These are phyloP conservation scores for Magnolia sinica DNA, from an alignment of 164 flowering plant genomes.

Conservation along the genomic window DNA sequence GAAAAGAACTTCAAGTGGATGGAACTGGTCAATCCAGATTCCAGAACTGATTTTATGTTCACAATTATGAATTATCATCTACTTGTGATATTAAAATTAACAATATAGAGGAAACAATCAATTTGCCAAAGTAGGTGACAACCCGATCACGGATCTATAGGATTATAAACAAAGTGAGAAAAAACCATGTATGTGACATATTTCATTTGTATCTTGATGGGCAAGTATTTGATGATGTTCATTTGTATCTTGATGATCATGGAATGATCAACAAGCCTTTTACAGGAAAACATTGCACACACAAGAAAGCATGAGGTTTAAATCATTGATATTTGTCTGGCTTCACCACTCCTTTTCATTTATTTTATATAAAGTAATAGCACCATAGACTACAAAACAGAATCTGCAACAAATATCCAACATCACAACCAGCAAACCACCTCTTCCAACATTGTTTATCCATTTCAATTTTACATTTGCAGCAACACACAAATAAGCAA, in stretches of 20 bases:
- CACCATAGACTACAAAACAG: background rate
- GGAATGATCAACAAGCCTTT: background rate
- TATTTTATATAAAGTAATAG: background rate
- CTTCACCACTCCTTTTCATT: background rate
- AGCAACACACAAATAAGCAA: background rate
- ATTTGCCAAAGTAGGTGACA: background rate
- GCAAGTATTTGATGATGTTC: background rate
- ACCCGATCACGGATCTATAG: background rate
- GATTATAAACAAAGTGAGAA: background rate
- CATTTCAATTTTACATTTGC: background rate
- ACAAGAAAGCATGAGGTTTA: background rate
- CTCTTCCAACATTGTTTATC: background rate
- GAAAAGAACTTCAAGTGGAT: background rate
- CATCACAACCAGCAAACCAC: background rate
- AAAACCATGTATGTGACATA: no score
- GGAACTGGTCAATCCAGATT: background rate
- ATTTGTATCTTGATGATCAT: background rate
- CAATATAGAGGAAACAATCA: background rate
- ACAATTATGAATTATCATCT: background rate
- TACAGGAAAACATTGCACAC: background rate
- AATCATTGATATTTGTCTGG: background rate
- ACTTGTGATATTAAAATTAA: background rate
- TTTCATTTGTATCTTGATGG: background rate
- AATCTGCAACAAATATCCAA: background rate
- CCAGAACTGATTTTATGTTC: background rate